phyloP scores from a whole-genome alignment of 2,329 filamentous ascomycete genomes.

The Colletotrichum costaricense region DNA sequence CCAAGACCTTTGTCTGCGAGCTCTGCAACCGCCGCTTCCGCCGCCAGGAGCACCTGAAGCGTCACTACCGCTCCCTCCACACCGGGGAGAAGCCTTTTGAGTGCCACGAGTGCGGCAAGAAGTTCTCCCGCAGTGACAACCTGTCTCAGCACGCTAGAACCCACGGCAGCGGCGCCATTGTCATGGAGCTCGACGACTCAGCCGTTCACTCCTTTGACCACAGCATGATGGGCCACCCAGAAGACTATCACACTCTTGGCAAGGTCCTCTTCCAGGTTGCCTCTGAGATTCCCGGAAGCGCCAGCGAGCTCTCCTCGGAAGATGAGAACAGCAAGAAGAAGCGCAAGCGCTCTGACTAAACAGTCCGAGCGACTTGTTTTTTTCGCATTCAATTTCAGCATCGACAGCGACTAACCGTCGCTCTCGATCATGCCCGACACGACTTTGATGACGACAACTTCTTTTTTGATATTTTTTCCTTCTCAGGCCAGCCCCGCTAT shows the following conservation, averaged over 20 bases:
- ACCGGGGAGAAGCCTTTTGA: constrained; percentile 99
- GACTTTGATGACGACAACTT: constrained; percentile 41
- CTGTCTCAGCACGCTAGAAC: constrained; percentile 95
- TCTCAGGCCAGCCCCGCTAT: constrained; percentile 34
- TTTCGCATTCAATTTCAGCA: constrained; percentile 32
- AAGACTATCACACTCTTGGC: constrained; percentile 77
- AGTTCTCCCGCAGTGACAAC: constrained; percentile 98
- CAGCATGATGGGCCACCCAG: constrained; percentile 54
- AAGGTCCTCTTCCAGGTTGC: constrained; percentile 86
- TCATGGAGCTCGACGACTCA: constrained; percentile 86
- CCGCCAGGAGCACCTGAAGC: constrained; percentile 97
- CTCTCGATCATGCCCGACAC: constrained; percentile 44
- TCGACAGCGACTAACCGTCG: constrained; percentile 32
- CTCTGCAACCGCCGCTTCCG: constrained; percentile 97
- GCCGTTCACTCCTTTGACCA: constrained; percentile 61
- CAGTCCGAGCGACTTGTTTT: constrained; percentile 27
- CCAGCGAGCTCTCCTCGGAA: constrained; percentile 67
- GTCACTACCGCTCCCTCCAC: constrained; percentile 97
- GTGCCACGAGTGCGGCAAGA: constrained; percentile 98
- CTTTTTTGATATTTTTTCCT: constrained; percentile 13
- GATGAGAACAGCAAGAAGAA: constrained; percentile 71
- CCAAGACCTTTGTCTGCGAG: constrained; percentile 97
- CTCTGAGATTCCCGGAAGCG: constrained; percentile 76
- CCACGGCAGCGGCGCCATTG: constrained; percentile 88
- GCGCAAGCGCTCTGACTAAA: constrained; percentile 81